A percentile compares a stretch with the other conserved stretches of the same genome.
Evolutionary conservation across 2,329 filamentous ascomycete species (phyloP).

Genomic region (Fusarium newnesense): DNA sequence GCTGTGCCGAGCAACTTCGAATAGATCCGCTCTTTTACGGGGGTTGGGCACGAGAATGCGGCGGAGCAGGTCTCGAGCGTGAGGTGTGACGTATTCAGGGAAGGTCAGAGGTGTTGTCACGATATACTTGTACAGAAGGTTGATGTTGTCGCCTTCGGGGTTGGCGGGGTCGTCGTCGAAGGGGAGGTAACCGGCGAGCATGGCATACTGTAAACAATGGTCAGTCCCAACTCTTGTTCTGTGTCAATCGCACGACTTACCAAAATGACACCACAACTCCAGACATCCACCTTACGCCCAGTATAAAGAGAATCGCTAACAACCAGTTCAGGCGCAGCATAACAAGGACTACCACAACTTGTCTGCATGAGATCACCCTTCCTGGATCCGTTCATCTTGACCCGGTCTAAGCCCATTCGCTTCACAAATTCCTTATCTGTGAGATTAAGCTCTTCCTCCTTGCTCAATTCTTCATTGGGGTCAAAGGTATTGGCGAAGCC

Average conservation of each 20-base stretch:
- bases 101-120: constrained; percentile 97
- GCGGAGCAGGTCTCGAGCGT: constrained; percentile 90
- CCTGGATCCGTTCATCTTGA: constrained; percentile 78
- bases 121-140: constrained; percentile 98
- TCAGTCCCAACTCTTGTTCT: constrained; percentile 15
- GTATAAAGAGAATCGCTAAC: constrained; percentile 98
- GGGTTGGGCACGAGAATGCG: constrained; percentile 96
- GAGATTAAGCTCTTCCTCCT: constrained; percentile 90
- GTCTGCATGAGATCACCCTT: constrained; percentile 98
- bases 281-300: constrained; percentile 96
- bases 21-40: constrained; percentile 91
- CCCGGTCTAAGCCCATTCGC: constrained; percentile 82
- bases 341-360: constrained; percentile 97
- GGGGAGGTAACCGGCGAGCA: constrained; percentile 96
- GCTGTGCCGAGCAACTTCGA: constrained; percentile 96
- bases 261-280: constrained; percentile 98
- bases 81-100: constrained; percentile 97
- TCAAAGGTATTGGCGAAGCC: constrained; percentile 99
- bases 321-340: constrained; percentile 95
- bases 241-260: constrained; percentile 64
- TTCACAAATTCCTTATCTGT: constrained; percentile 90
- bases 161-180: constrained; percentile 99
- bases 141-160: constrained; percentile 98
- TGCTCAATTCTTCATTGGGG: constrained; percentile 83
- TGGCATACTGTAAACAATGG: constrained; percentile 79